Evolutionary conservation across 2,329 filamentous ascomycete genomes (phyloP), one percentile per base, ranked within the genome.

Genomic region (Verticillium zaregamsianum): DNA sequence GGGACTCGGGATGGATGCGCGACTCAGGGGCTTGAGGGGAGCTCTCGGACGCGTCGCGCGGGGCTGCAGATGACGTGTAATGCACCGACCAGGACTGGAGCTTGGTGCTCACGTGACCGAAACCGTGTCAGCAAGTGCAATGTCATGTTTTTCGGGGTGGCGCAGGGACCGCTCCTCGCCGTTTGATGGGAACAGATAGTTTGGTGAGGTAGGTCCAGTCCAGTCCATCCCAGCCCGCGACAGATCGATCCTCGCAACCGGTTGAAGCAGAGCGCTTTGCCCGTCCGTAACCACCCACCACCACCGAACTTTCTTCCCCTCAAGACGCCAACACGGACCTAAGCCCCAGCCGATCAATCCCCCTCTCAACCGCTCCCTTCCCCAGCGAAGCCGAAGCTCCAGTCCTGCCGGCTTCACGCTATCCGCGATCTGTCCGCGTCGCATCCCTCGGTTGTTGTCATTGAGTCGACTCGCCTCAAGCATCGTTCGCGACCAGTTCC

Each of bases 101-200:
- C 17, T 23, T 14, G 17, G 5, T 8, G 45, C 45, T 49, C 45
- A 49, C 45, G 45, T 49, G 45, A 49, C 45, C n/a, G 8, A 23
- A 17, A 8, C 23, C 45, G 9, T 12, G 45, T 23, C 40, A 20
- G n/a, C 45, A 49, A 23, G 9, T n/a, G 17, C 28, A 40, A 23
- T 49, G 20, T 23, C 20, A 59, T 54, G 35, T 61, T 59, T 59
- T 56, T 56, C 33, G 55, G 33, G 57, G 57, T 62, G 57, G 61
- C 55, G 55, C 61, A 57, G 55, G 59, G 45, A 49, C 45, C 45
- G 45, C 12, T 8, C 7, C 20, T 49, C 17, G 17, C 45, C 45
- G 45, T 49, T 49, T 40, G 2, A 40, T 40, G 14, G 37, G 14
- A 17, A 40, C 37, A 40, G 37, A 15, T 40, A 17, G 6, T 40